Conservation (phyloP, 331 rosid genomes). For the Pyrus hybrid region DNA sequence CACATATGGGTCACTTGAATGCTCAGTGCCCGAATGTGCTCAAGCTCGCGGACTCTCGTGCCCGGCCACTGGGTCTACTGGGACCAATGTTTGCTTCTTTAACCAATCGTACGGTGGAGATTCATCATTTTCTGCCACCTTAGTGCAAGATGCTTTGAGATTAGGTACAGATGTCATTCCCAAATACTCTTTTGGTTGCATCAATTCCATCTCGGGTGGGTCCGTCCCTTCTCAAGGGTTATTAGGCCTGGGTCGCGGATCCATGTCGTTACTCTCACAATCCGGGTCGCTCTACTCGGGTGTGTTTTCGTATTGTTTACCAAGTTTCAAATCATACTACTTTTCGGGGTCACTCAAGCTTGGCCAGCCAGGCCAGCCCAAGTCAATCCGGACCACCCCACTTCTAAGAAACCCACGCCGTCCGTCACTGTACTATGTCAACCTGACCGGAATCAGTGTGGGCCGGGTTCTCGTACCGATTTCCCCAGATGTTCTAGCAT, state of each 20-base stretch:
- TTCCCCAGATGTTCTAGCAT: constrained; percentile 27
- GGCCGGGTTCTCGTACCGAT: constrained; percentile 46
- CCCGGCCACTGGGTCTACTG: constrained; percentile 19
- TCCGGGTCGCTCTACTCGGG: constrained; percentile 58
- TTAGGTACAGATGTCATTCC: constrained; percentile 36
- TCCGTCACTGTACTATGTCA: constrained; percentile 72
- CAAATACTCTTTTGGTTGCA: constrained; percentile 58
- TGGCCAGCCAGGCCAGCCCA: constrained; percentile 76
- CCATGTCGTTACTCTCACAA: constrained; percentile 62
- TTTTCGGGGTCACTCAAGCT: constrained; percentile 85
- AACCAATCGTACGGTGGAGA: constrained; percentile 73
- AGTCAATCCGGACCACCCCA: constrained; percentile 62
- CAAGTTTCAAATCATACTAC: constrained; percentile 79
- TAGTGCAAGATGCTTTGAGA: constrained; percentile 45
- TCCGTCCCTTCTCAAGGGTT: constrained; percentile 75
- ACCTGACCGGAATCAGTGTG: constrained; percentile 64
- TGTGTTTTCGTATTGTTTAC: constrained; percentile 73
- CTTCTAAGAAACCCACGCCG: constrained; percentile 67
- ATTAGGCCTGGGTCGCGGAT: constrained; percentile 83
- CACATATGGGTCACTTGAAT: constrained; percentile 39
- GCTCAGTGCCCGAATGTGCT: constrained; percentile 49
- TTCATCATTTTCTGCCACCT: constrained; percentile 63
- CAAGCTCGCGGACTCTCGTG: constrained; percentile 61
- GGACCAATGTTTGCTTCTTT: constrained; percentile 37
- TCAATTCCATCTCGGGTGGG: constrained; percentile 40